A percentile compares a stretch with the other conserved stretches of the same genome.
Conservation (phyloP, 306 rosid species). For the Bauhinia variegata region DNA sequence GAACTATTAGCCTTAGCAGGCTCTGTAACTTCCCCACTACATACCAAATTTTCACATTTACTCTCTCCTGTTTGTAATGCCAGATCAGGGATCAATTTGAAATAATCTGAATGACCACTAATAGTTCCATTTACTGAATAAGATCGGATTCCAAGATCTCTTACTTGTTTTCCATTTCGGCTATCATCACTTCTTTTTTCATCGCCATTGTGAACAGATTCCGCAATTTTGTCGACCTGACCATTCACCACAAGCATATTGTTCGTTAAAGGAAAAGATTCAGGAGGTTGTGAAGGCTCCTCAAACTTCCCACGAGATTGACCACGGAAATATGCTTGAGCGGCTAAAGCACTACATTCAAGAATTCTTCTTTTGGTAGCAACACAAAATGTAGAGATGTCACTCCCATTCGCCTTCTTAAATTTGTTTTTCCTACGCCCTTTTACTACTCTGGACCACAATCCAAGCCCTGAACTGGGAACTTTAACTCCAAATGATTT, state of each 20-base stretch:
- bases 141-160: slow-evolving; percentile 36
- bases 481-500: slow-evolving; percentile 70
- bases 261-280: slow-evolving; percentile 37
- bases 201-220: slow-evolving; percentile 34
- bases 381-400: slow-evolving; percentile 48
- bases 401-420: slow-evolving; percentile 68
- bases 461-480: slow-evolving; percentile 65
- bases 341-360: slow-evolving; percentile 68
- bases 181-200: slow-evolving; percentile 32
- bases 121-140: slow-evolving; percentile 33
- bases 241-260: slow-evolving; percentile 49
- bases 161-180: slow-evolving; percentile 31
- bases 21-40: slow-evolving; percentile 37
- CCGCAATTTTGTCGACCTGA: slow-evolving; percentile 47
- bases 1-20: slow-evolving; percentile 34
- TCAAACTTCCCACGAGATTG: slow-evolving; percentile 48
- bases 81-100: slow-evolving; percentile 32
- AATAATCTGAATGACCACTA: slow-evolving; percentile 36
- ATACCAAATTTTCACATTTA: slow-evolving; percentile 37
- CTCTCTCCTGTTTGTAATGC: slow-evolving; percentile 38
- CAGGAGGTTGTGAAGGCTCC: slow-evolving; percentile 45
- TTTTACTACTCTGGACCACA: slow-evolving; percentile 64
- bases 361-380: slow-evolving; percentile 71
- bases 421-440: slow-evolving; percentile 51
- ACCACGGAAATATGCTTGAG: slow-evolving; percentile 60